Evolutionary conservation across 2,329 filamentous ascomycete genomes (phyloP), one percentile per base, ranked within the genome.

Genomic region (Cytospora chrysosperma): DNA sequence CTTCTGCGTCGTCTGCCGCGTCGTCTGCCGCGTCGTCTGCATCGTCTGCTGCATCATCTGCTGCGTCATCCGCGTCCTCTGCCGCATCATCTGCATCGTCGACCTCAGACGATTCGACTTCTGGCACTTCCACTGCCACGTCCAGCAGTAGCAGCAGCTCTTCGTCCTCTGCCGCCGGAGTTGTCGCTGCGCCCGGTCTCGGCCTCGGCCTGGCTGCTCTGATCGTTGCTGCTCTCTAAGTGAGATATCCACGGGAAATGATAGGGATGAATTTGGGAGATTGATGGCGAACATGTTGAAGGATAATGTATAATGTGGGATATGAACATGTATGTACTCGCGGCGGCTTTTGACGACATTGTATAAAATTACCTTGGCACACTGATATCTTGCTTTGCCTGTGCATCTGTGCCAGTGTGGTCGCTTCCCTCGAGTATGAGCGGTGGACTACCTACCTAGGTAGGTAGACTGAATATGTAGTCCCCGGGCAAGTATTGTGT

Each of bases 161-260:
- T 24, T 50, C 59, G 21, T 37, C 51, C 27, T 61, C 58, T 43
- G 59, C 52, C 1, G 59, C 59, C 2, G 59, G 51, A 27, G 19
- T 51, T 15, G 51, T 61, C 21, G 52, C 51, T 24, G 27, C 55
- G 28, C 59, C 59, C 10, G 59, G 59, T 26, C 19, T 47, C 43
- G 59, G 51, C 32, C 19, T 47, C 37, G 59, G 51, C 10, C 26
- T 60, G 21, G 59, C 59, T 50, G 59, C 51, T 49, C 28, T 61
- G 34, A 17, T 61, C 17, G 19, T 61, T 13, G 51, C 59, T 49
- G 51, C 54, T 19, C 26, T 61, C 27, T 61, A 61, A 61, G 51
- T n/a, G n/a, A 21, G 43, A 24, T 9, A 21, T 15, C 12, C 9
- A 21, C 4, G 13, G 19, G 10, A n/a, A 43, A 6, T 9, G 9